Conservation (phyloP, 2,329 filamentous ascomycete species). For the Chrysosporium queenslandicum region DNA sequence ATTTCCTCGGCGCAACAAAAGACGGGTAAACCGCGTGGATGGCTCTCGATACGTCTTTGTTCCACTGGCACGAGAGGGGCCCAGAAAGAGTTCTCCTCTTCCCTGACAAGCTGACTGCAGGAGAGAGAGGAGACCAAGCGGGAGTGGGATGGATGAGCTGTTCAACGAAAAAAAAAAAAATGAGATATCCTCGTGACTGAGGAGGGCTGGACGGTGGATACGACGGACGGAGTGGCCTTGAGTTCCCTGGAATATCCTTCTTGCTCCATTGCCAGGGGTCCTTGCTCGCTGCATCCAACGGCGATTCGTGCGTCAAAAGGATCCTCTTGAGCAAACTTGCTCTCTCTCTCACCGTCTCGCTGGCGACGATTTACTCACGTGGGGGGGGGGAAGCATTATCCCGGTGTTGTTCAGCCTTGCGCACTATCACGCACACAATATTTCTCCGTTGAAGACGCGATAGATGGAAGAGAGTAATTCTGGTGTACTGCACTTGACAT, state of each 20-base stretch:
- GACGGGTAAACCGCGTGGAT: too few relatives aligned
- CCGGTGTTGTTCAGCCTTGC: neutral
- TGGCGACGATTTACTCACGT: slow-evolving; percentile 4
- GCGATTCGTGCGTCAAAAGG: neutral
- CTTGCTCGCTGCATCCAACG: neutral
- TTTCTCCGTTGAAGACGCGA: too few relatives aligned
- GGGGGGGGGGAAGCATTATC: too few relatives aligned
- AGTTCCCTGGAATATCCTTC: slow-evolving; percentile 2
- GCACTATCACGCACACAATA: neutral
- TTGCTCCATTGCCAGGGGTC: neutral
- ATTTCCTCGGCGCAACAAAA: neutral
- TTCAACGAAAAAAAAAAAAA: neutral
- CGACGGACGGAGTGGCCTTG: neutral
- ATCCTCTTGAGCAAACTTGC: neutral
- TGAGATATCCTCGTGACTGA: slow-evolving; percentile 2
- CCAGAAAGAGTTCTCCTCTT: too few relatives aligned
- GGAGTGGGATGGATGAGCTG: neutral
- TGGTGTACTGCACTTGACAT: too few relatives aligned
- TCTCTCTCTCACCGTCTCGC: neutral
- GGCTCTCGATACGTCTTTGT: too few relatives aligned
- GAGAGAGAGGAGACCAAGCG: too few relatives aligned
- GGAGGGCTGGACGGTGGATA: too few relatives aligned
- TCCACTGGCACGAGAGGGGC: too few relatives aligned
- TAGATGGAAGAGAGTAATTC: too few relatives aligned
- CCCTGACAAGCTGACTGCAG: neutral